A percentile compares a stretch with the other conserved stretches of the same genome.
These are phyloP conservation scores for Aurifilum marmelostoma DNA, from an alignment of 2,329 filamentous ascomycete genomes.

Conservation along the genomic window DNA sequence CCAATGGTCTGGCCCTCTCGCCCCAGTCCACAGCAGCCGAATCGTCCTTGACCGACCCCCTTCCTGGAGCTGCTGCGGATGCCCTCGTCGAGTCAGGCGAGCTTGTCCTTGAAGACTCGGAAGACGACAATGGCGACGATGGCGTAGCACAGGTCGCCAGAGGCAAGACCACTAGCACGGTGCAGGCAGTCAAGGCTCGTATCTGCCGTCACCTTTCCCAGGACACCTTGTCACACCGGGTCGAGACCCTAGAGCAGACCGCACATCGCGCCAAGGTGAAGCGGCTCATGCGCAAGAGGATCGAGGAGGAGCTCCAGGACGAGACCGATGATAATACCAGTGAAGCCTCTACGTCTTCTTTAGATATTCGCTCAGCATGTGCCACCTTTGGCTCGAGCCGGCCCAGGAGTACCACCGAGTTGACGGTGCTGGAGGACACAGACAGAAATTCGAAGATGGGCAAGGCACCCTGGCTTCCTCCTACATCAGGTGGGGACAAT, in stretches of 20 bases:
- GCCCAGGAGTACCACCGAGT: slow-evolving; percentile 55
- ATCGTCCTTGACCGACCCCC: slow-evolving; percentile 31
- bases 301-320: slow-evolving; percentile 59
- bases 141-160: slow-evolving; percentile 35
- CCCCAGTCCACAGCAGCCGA: slow-evolving; percentile 27
- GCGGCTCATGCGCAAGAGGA: slow-evolving; percentile 58
- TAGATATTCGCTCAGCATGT: slow-evolving; percentile 34
- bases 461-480: background rate
- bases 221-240: slow-evolving; percentile 45
- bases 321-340: slow-evolving; percentile 45
- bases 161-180: slow-evolving; percentile 42
- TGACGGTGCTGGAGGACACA: slow-evolving; percentile 38
- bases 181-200: slow-evolving; percentile 50
- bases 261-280: slow-evolving; percentile 60
- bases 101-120: slow-evolving; percentile 44
- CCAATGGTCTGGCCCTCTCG: slow-evolving; percentile 28
- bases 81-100: slow-evolving; percentile 35
- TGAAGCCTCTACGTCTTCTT: slow-evolving; percentile 35
- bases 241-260: slow-evolving; percentile 55
- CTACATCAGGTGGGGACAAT: slow-evolving; percentile 18
- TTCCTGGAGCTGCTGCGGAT: slow-evolving; percentile 29
- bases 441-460: background rate
- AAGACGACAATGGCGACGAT: slow-evolving; percentile 48
- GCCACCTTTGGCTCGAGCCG: slow-evolving; percentile 38
- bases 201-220: slow-evolving; percentile 52